Base-by-base conservation (phyloP, 1,284 basidiomycete species). In the Sanghuangporus baumii region DNA sequence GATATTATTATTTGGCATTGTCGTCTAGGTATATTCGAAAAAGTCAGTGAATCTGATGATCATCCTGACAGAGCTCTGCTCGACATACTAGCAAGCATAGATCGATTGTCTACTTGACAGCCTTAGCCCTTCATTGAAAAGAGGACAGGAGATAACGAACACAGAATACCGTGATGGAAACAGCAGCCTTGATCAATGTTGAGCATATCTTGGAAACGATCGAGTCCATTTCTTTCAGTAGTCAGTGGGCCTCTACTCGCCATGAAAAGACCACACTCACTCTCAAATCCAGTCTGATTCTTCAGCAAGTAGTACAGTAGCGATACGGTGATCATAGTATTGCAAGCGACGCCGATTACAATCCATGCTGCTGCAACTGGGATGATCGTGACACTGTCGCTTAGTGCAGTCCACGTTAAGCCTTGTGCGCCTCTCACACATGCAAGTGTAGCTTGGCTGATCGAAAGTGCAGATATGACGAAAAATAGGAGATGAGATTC, bases 401-500 rank as follows among this genome's bases (percentile, higher is more conserved):
- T 18, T 4, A 69, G 63, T 20, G 65, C 66, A 0, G 69, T 62
- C 31, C 57, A 60, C 16, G 65, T 55, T 20, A 69, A 54, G 26
- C 61, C 69, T 26, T 60, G 58, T 36, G 58, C 55, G 6, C 64
- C 59, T 26, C 62, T 50, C 23, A 62, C 65, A 40, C 65, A 57
- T 11, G 52, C 65, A 41, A 64, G 66, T 5, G 66, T 58, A 6
- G 68, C 69, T 56, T 73, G 71, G 9, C 68, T 68, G 6, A 67
- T 23, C 2, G 73, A 67, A 26, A 73, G 52, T 1, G 61, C 38
- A 6, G 67, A 46, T 40, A 74, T 65, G 12, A 50, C 64, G n/a
- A 63, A 54, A 52, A 71, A 73, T 1, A 73, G 66, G 36, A 60
- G 43, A 40, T 50, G 64, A 1, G 71, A 73, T 1, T 65, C 56